Evolutionary conservation across 768 basidiomycete genomes (phyloP).

Genomic region (Auriscalpium orientale): DNA sequence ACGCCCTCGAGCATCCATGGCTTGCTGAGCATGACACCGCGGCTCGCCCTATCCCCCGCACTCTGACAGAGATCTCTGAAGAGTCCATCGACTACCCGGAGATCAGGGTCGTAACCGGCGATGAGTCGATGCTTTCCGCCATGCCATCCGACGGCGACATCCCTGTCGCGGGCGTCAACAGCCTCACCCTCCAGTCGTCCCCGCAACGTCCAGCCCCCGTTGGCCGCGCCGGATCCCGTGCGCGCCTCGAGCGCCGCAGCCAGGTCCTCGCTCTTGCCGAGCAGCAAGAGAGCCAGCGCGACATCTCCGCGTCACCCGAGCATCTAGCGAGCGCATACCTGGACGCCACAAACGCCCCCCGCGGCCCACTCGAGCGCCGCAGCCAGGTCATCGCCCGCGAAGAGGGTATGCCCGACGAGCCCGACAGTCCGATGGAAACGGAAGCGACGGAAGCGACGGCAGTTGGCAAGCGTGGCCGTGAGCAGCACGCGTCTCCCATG

Average conservation of each 20-base stretch:
- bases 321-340: no score
- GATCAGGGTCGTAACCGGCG: not conserved
- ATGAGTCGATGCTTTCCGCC: constrained; percentile 11
- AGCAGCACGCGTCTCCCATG: not conserved
- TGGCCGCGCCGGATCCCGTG: not conserved
- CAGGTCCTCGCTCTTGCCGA: constrained; percentile 11
- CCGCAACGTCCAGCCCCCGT: not conserved
- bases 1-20: constrained; percentile 76
- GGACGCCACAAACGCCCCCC: no score
- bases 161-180: not conserved
- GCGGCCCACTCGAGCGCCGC: constrained; percentile 8
- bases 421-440: no score
- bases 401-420: no score
- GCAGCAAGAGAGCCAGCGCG: not conserved
- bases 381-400: constrained; percentile 12
- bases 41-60: not conserved
- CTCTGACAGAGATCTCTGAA: not conserved
- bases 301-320: not conserved
- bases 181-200: not conserved
- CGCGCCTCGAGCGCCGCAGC: constrained; percentile 5
- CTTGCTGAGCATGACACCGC: constrained; percentile 25
- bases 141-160: not conserved
- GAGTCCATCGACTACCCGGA: not conserved
- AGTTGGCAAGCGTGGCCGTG: not conserved
- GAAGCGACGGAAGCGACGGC: no score